Percentiles rank a stretch among this genome's conserved stretches.
Conservation (phyloP, 2,329 filamentous ascomycete species). For the Trichoderma lentiforme region DNA sequence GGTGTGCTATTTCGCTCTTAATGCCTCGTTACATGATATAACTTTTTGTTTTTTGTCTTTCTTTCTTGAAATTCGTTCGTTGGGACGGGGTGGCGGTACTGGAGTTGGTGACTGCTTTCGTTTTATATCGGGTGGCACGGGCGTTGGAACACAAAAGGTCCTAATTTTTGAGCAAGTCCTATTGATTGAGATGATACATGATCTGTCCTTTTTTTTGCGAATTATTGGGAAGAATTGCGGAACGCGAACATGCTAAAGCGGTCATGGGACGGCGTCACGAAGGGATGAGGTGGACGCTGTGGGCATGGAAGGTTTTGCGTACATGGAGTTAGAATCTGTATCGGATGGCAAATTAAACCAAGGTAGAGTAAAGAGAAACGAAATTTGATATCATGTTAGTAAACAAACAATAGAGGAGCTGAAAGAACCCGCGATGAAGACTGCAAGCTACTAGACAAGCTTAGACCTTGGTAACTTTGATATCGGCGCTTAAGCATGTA, state of each 20-base stretch:
- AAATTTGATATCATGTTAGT: background rate
- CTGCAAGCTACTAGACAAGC: background rate
- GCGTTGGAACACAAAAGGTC: conserved; percentile 18
- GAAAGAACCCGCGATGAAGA: background rate
- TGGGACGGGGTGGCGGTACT: background rate
- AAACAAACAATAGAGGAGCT: background rate
- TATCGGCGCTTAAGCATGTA: background rate
- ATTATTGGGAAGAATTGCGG: conserved; percentile 1
- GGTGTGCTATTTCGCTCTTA: background rate
- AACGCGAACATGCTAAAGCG: conserved; percentile 3
- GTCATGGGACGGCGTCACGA: conserved; percentile 8
- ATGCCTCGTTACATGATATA: background rate
- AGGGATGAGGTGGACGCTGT: conserved; percentile 7
- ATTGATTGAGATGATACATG: conserved; percentile 16
- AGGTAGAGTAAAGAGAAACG: conserved; percentile 6
- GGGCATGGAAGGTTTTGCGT: conserved; percentile 10
- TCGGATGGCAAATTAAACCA: conserved; percentile 5
- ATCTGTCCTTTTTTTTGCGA: conserved; percentile 15
- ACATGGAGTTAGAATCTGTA: conserved; percentile 16
- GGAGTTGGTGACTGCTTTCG: conserved; percentile 17
- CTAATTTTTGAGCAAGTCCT: background rate
- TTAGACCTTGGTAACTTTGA: background rate
- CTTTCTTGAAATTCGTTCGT: background rate
- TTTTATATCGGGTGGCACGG: background rate
- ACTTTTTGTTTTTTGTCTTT: background rate